Evolutionary conservation across 441 rosid genomes (phyloP).

Genomic region (Euphorbia schlechtendalii): DNA sequence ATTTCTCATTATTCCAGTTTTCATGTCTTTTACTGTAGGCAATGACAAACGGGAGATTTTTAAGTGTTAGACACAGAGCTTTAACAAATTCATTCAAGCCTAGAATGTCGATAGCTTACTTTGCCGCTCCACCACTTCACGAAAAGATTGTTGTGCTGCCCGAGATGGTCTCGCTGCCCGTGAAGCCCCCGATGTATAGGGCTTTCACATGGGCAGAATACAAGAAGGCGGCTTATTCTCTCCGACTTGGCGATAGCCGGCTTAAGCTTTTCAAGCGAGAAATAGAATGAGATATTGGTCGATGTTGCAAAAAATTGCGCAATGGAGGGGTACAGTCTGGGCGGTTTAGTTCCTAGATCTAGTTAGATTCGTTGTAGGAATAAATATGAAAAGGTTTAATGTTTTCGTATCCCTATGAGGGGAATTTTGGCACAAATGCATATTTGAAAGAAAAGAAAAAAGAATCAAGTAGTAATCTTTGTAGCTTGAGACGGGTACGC

Average conservation of each 20-base stretch:
- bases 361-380: no score
- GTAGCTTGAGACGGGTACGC: no score
- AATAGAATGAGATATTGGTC: background rate
- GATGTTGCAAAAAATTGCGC: no score
- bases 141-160: constrained; percentile 33
- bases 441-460: background rate
- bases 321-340: no score
- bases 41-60: constrained; percentile 79
- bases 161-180: constrained; percentile 31
- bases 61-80: constrained; percentile 80
- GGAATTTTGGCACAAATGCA: constrained; percentile 21
- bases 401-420: constrained; percentile 1
- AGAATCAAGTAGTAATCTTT: no score
- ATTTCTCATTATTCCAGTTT: background rate
- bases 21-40: constrained; percentile 32
- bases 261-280: constrained; percentile 43
- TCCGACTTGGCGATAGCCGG: constrained; percentile 64
- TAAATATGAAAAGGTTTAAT: no score
- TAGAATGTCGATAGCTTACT: constrained; percentile 69
- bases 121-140: constrained; percentile 64
- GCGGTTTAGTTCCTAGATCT: no score
- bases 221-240: constrained; percentile 55
- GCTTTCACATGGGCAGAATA: constrained; percentile 83
- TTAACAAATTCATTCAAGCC: constrained; percentile 36
- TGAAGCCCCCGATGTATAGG: constrained; percentile 43